Percentiles rank a stretch among this genome's conserved stretches.
phyloP scores from a whole-genome alignment of 441 rosid genomes.

The Corymbia calophylla region DNA sequence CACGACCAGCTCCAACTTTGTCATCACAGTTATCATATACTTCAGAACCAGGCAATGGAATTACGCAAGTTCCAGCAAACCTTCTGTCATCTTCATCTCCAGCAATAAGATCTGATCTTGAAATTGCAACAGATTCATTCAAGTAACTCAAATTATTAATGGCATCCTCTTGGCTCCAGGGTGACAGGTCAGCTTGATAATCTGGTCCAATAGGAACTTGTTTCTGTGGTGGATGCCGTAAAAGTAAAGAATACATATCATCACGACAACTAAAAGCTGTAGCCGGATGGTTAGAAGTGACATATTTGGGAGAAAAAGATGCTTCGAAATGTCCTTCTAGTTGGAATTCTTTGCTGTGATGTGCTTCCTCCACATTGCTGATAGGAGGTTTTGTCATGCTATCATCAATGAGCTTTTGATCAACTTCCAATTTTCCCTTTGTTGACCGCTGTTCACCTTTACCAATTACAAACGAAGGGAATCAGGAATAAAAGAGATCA shows the following conservation, averaged over 20 bases:
- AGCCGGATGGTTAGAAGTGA: slow-evolving; percentile 20
- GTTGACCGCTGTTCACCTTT: slow-evolving; percentile 22
- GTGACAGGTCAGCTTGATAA: slow-evolving; percentile 58
- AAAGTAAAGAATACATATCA: slow-evolving; percentile 25
- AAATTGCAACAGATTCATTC: background rate
- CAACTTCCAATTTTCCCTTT: slow-evolving; percentile 1
- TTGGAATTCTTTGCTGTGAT: slow-evolving; percentile 31
- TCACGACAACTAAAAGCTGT: slow-evolving; percentile 22
- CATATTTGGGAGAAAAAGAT: slow-evolving; percentile 29
- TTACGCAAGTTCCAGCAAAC: slow-evolving; percentile 29
- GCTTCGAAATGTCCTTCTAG: slow-evolving; percentile 16
- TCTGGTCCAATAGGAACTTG: slow-evolving; percentile 50
- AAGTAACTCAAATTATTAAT: slow-evolving; percentile 8
- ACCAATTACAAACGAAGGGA: background rate
- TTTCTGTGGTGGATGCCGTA: slow-evolving; percentile 40
- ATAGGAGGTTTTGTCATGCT: background rate
- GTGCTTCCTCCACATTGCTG: background rate
- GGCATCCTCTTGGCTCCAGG: slow-evolving; percentile 21
- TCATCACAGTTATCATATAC: slow-evolving; percentile 1
- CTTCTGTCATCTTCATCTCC: slow-evolving; percentile 9
- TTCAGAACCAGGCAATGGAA: slow-evolving; percentile 35
- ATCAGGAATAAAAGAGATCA: slow-evolving; percentile 2
- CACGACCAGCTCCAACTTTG: slow-evolving; percentile 16
- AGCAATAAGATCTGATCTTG: background rate
- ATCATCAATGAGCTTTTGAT: slow-evolving; percentile 10